Evolutionary conservation across 2,329 filamentous ascomycete genomes (phyloP), one percentile per base, ranked within the genome.

Genomic region (Colletotrichum gigasporum): DNA sequence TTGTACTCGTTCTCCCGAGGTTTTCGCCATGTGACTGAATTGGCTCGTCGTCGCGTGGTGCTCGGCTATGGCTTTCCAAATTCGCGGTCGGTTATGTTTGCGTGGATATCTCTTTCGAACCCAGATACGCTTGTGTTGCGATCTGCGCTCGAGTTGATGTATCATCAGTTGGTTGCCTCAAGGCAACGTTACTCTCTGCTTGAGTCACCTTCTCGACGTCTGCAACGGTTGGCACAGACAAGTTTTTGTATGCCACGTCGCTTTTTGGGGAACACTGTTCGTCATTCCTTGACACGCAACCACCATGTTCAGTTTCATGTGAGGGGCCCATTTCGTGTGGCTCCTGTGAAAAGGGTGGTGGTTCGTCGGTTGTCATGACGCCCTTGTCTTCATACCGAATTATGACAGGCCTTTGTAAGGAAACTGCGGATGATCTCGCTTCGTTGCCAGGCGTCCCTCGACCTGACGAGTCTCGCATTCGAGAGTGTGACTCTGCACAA

Each of bases 331-430:
- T n/a, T n/a, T n/a, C n/a, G n/a, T n/a, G n/a, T n/a, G n/a, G 70
- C 62, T 4, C 69, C 44, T 14, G 70, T 10, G 22, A 12, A 8
- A 35, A 8, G 6, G 20, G 30, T 11, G 16, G 8, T 37, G 55
- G 24, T 32, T 51, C 42, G 1, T 60, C 26, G 7, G 41, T 48
- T 20, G 56, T 55, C 50, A 59, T 69, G 3, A 65, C 51, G n/a
- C 60, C 63, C 35, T 65, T 64, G 26, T 72, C 71, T 10, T 61
- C 35, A 24, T 71, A 71, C 3, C 55, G 63, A 18, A 71, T 22
- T 16, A 70, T 68, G 3, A 2, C 16, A 5, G 32, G 34, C 11
- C 14, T 18, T 30, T 26, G n/a, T 9, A 16, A 11, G 9, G 11
- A n/a, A 20, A n/a, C 26, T 7, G 12, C 16, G n/a, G n/a, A 16